phyloP scores from a whole-genome alignment of 2,329 filamentous ascomycete genomes.

The Diplodia scrobiculata region DNA sequence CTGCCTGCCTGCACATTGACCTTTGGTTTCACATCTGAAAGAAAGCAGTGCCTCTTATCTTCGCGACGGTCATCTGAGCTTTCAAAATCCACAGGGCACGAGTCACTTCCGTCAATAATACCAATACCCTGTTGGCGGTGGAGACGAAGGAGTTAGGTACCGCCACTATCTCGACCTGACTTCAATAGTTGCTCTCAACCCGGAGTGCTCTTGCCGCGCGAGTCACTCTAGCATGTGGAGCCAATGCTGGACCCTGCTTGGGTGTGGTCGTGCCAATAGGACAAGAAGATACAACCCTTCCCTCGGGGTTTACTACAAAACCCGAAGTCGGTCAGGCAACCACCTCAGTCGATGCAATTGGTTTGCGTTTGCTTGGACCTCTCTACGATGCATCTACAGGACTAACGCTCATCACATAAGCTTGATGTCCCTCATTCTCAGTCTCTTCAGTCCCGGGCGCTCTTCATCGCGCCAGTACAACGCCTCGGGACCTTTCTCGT shows the following conservation, averaged over 20 bases:
- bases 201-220: not conserved
- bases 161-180: not conserved
- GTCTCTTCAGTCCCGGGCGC: not conserved
- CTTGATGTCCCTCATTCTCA: not conserved
- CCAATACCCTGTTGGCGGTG: not conserved
- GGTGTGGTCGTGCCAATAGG: not conserved
- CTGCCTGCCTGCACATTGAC: not conserved
- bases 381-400: not conserved
- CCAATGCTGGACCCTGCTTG: not conserved
- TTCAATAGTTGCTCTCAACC: not conserved
- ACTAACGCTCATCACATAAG: not conserved
- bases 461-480: not conserved
- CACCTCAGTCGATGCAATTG: not conserved
- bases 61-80: not conserved
- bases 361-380: not conserved
- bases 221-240: not conserved
- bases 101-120: not conserved
- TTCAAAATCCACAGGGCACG: not conserved
- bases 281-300: too few relatives aligned
- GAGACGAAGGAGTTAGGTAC: not conserved
- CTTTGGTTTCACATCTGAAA: not conserved
- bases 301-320: not conserved
- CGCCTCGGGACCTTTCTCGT: not conserved
- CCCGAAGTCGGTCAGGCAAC: not conserved
- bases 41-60: not conserved